Percentiles rank a stretch among this genome's conserved stretches.
Evolutionary conservation across 2,329 filamentous ascomycete genomes (phyloP).

Genomic region (Epichloe gansuensis): DNA sequence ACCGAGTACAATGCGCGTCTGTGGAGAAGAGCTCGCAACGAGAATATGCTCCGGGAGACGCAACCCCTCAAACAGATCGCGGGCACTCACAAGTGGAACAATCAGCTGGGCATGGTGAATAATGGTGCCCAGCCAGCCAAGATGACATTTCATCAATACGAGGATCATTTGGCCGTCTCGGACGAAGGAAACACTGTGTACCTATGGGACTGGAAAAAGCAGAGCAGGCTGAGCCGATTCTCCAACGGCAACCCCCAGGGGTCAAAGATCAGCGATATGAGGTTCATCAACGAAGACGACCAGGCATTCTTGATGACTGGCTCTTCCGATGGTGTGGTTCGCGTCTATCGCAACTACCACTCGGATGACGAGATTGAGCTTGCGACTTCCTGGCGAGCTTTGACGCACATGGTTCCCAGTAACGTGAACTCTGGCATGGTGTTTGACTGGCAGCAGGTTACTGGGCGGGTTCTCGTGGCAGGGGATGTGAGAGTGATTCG

Average conservation of each 20-base stretch:
- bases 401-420: constrained; percentile 87
- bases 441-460: constrained; percentile 98
- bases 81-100: constrained; percentile 76
- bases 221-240: constrained; percentile 66
- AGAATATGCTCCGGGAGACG: constrained; percentile 80
- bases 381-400: constrained; percentile 78
- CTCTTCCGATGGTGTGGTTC: constrained; percentile 86
- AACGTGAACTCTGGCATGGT: constrained; percentile 92
- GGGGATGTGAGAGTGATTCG: constrained; percentile 92
- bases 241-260: constrained; percentile 88
- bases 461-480: constrained; percentile 85
- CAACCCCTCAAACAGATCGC: constrained; percentile 88
- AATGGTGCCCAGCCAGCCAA: constrained; percentile 82
- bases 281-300: constrained; percentile 97
- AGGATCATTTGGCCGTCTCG: constrained; percentile 85
- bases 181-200: constrained; percentile 85
- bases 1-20: constrained; percentile 91
- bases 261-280: constrained; percentile 85
- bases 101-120: constrained; percentile 69
- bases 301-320: constrained; percentile 90
- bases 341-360: constrained; percentile 89
- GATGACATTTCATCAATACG: constrained; percentile 96
- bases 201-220: constrained; percentile 86
- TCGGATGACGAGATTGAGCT: constrained; percentile 63
- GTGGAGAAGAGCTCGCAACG: constrained; percentile 86